Percentiles rank a stretch among this genome's conserved stretches.
These are phyloP conservation scores for Chlorella sp. DNA, from an alignment of 139 green algal species.

Conservation along the genomic window DNA sequence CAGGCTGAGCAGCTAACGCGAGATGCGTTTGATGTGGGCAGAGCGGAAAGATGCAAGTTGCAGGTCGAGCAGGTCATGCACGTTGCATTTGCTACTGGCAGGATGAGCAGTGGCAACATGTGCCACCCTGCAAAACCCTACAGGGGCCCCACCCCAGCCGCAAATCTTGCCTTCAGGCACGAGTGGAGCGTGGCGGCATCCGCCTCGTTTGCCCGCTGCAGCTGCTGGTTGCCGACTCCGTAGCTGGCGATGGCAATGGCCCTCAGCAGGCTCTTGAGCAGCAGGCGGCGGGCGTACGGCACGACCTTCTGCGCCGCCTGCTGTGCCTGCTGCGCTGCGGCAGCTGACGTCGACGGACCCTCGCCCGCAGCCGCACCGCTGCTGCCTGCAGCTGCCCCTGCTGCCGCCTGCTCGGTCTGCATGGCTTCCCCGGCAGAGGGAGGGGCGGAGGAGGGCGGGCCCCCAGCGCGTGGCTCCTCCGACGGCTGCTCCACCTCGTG, in stretches of 20 bases:
- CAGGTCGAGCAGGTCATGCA: too few species aligned
- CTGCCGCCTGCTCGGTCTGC: conserved; percentile 3
- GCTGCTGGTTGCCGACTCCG: conserved; percentile 12
- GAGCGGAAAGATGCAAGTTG: too few species aligned
- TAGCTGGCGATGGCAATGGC: conserved; percentile 86
- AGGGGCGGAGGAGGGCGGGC: not conserved
- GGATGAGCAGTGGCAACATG: too few species aligned
- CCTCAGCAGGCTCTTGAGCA: conserved; percentile 93
- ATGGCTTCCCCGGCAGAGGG: not conserved
- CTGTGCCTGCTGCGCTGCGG: conserved; percentile 9
- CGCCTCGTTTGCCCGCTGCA: conserved; percentile 5
- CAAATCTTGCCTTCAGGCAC: conserved; percentile 53
- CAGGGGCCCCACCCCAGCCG: too few species aligned
- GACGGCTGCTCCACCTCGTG: conserved; percentile 30
- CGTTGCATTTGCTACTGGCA: too few species aligned
- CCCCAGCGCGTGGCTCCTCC: not conserved
- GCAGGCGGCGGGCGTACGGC: conserved; percentile 67
- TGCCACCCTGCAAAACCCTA: too few species aligned
- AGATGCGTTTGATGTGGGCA: too few species aligned
- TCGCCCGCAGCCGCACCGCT: not conserved
- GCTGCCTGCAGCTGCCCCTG: conserved; percentile 14
- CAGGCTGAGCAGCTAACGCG: too few species aligned
- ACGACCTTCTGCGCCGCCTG: conserved; percentile 9
- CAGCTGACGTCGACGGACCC: not conserved
- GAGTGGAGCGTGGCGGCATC: conserved; percentile 56